Base-by-base conservation (phyloP, 2,329 filamentous ascomycete species). In the Claviceps capensis region DNA sequence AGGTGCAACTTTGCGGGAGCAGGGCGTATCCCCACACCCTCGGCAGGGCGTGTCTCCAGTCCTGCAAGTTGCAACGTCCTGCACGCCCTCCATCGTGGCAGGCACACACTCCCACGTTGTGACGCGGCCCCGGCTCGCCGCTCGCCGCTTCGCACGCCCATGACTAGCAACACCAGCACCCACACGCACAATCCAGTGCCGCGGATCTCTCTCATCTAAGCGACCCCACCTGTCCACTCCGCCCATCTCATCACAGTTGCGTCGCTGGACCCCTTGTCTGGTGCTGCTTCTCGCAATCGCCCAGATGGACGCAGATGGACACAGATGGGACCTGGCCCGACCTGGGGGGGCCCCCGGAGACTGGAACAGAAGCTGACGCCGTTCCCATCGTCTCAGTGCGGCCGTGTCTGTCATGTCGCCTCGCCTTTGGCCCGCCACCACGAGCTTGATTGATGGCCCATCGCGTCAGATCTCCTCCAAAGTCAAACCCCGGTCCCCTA, bases 401-500 rank as follows among this genome's bases (percentile, higher is more conserved):
- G 30, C 1, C 30, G 30, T 34, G 41, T 22, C 41, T 43, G 41
- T 22, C 52, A 42, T 41, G 41, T 26, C 49, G 22, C 45, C 49
- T 37, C 49, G 48, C 48, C 48, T 60, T 61, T 61, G 58, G 55
- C 58, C 57, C 63, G 62, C 64, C 64, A 66, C 63, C 63, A 65
- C 63, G 63, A 63, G 62, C 63, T 60, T 34, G 30, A 34, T 34
- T 34, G 46, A 50, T 58, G 48, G 48, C 47, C 58, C 58, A 62
- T 63, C 62, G 58, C 58, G 58, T 62, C 62, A 66, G 64, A 66
- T 66, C 64, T 66, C 58, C 50, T 61, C 57, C 57, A 44, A 44
- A 49, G 13, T 53, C 53, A 53, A 23, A 49, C 50, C 58, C 55
- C 53, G 46, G 56, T 56, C 54, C 43, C 30, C 51, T 30, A 48